Evolutionary conservation across 495 filamentous ascomycete genomes (phyloP).

Genomic region (Entonaema liquescens): DNA sequence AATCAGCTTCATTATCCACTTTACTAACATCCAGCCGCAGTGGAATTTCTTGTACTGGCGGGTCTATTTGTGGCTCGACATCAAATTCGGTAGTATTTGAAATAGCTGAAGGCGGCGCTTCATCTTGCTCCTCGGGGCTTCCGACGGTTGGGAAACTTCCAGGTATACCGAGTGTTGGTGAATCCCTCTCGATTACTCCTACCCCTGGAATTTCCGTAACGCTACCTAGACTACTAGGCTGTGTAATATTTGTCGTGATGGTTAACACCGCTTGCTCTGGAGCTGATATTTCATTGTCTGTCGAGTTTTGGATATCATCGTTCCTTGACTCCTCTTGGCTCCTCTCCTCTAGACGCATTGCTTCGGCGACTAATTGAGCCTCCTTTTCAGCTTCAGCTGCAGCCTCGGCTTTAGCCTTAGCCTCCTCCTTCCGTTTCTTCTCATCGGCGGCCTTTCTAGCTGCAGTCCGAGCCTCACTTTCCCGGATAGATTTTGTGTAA

Average conservation of each 20-base stretch:
- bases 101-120: constrained; percentile 59
- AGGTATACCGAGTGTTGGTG: constrained; percentile 75
- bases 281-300: constrained; percentile 19
- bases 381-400: constrained; percentile 9
- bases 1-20: constrained; percentile 15
- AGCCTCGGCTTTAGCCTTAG: constrained; percentile 47
- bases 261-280: constrained; percentile 42
- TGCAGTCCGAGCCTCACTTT: constrained; percentile 67
- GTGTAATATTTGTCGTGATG: constrained; percentile 41
- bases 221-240: constrained; percentile 26
- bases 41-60: constrained; percentile 44
- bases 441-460: constrained; percentile 55
- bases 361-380: constrained; percentile 7
- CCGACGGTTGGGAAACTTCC: constrained; percentile 57
- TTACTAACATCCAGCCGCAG: constrained; percentile 41
- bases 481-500: constrained; percentile 78
- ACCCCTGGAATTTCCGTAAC: constrained; percentile 7
- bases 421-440: constrained; percentile 53
- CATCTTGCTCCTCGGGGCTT: constrained; percentile 47
- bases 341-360: constrained; percentile 21
- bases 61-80: constrained; percentile 72
- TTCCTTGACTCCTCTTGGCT: constrained; percentile 18
- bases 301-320: constrained; percentile 16
- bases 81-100: constrained; percentile 76
- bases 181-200: constrained; percentile 56